Base-by-base conservation (phyloP, 345 rosid species). In the Syzygium aqueum region DNA sequence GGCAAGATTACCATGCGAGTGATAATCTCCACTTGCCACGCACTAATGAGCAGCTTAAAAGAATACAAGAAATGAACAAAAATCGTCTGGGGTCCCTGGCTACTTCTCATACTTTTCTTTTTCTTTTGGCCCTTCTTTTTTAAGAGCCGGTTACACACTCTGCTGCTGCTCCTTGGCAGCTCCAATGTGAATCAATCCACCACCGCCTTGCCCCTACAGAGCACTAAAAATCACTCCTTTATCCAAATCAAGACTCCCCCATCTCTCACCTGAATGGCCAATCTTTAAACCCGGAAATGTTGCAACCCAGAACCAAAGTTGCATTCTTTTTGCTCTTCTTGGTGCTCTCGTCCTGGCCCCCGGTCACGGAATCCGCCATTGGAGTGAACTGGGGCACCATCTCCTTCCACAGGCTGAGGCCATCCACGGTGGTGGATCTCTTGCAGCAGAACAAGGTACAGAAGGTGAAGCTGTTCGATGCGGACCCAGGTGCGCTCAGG, bases 321-420 rank as follows among this genome's bases (percentile, higher is more conserved):
- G 77, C 91, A 17, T 46, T 73, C 56, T 85, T 53, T 85, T 88
- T 27, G 63, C 77, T 43, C 33, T 27, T 89, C 33, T 28, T 90
- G 51, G 19, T 91, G 53, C 53, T 92, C 8, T 86, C 85, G 14
- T 65, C 87, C 23, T 90, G 88, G 30, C 53, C 88, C 84, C 53
- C 57, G 63, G 87, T 65, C 83, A 92, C 90, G 57, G 94, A 95
- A 77, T 91, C 99, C 15, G 95, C 94, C 6, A 91, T 95, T 59
- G 99, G 99, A 56, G 96, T 95, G 86, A 97, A 97, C 94, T 97
- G 99, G 99, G 99, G 99, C 56, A 89, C 98, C 21, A 0, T 95
- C 33, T 95, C 99, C 12, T 91, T 82, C 90, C 96, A 92, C 93
- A 92, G 88, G 94, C 86, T 96, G 65, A 88, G 89, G 88, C 98